phyloP scores from a whole-genome alignment of 495 filamentous ascomycete genomes.

The Trichocladium antarcticum region DNA sequence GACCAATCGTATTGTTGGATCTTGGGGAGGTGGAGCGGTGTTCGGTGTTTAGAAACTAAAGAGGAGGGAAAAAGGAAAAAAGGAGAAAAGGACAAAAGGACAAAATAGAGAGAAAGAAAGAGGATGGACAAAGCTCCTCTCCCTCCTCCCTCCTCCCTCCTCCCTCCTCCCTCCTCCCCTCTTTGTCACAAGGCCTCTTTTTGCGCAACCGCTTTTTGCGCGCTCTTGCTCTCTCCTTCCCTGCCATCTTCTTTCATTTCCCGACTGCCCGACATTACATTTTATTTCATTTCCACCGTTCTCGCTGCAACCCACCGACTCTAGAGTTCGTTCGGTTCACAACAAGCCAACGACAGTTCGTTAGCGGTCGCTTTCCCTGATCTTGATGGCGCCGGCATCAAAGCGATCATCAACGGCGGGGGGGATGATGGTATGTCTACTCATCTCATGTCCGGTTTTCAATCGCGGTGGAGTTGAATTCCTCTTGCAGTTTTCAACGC shows the following conservation, averaged over 20 bases:
- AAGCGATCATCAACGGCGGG: not conserved
- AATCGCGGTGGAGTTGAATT: not conserved
- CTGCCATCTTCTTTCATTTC: constrained; percentile 15
- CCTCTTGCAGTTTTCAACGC: not conserved
- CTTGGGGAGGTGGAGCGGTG: not conserved
- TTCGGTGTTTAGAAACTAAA: not conserved
- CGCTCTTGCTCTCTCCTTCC: not conserved
- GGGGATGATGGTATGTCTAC: constrained; percentile 6
- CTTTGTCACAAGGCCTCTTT: constrained; percentile 9
- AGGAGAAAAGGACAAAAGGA: constrained; percentile 7
- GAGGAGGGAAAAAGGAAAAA: constrained; percentile 2
- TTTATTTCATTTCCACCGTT: not conserved
- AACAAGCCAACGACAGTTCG: not conserved
- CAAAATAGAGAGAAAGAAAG: constrained; percentile 4
- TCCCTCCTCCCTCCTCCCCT: constrained; percentile 5
- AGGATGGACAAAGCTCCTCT: constrained; percentile 7
- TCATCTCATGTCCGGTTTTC: not conserved
- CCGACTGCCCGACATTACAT: not conserved
- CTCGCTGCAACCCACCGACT: not conserved
- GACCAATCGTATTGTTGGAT: not conserved
- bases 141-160: constrained; percentile 5
- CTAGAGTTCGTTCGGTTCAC: not conserved
- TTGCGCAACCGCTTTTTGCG: not conserved
- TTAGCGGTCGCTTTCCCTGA: not conserved
- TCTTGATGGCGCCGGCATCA: constrained; percentile 1